Base-by-base conservation (phyloP, 371 early-diverging fungal genomes). In the Mucor piriformis region DNA sequence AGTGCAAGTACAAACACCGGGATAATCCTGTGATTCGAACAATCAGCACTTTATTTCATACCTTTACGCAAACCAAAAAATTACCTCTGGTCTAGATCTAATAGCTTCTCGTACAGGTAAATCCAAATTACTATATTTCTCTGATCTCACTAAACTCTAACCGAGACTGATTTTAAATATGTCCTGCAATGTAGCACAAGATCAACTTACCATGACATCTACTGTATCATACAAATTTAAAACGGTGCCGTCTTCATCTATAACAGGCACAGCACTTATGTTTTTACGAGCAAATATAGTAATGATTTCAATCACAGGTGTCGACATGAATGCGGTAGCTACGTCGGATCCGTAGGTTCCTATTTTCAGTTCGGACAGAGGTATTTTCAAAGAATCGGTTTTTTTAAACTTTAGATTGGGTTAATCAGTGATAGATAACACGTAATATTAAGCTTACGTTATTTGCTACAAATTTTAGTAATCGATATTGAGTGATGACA, bases 221-320 rank as follows among this genome's bases (percentile, higher is more conserved):
- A 90, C 88, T 48, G 92, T 89, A 69, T 92, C 94, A 71, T 92
- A 95, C 29, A 94, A 91, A 62, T 95, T 93, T 34, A 95, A 61
- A 23, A 95, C 89, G 1, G 75, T 72, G 13, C 83, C 91, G 20
- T 89, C 69, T 32, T 90, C 87, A 74, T 94, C 95, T 5, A 95
- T 78, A 54, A 95, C 87, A 0, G 95, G 95, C 0, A 95, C 86
- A 2, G 93, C 88, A 3, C 94, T 93, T 24, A 95, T 88, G 66
- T 81, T 77, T 46, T 83, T 66, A 29, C 85, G 82, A 20, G 92
- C 87, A 79, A 95, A 92, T 69, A 86, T 76, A 48, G 88, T 81
- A 32, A 95, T 84, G 15, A 94, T 82, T 15, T 92, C 82, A 61
- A 95, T 90, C 3, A 94, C 86, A 13, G 90, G 86, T 1, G 88